These are phyloP conservation scores for Ichthyophthirius multifiliis DNA, from an alignment of 169 alveolate species.

Conservation along the genomic window DNA sequence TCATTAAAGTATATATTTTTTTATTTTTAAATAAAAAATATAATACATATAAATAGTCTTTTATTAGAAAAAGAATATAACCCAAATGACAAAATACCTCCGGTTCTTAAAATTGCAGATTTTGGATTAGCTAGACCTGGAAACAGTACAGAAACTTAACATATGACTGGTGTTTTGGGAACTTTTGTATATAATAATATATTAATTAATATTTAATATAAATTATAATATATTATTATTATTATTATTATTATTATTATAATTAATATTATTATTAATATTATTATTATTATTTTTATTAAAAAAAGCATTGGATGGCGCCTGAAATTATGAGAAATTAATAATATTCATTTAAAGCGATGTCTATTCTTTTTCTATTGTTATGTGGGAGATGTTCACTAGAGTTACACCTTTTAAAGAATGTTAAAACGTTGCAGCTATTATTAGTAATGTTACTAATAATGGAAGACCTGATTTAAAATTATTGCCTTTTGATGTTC, in stretches of 20 bases:
- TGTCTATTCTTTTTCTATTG: slow-evolving; percentile 76
- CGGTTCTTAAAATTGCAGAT: slow-evolving; percentile 62
- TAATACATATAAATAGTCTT: slow-evolving; percentile 14
- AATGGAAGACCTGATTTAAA: slow-evolving; percentile 60
- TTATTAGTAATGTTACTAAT: slow-evolving; percentile 45
- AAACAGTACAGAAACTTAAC: slow-evolving; percentile 18
- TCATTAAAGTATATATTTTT: slow-evolving; percentile 42
- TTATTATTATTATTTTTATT: background rate
- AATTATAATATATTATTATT: no score
- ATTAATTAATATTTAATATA: no score
- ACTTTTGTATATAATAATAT: slow-evolving; percentile 63
- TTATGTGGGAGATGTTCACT: slow-evolving; percentile 70
- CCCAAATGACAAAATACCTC: slow-evolving; percentile 13
- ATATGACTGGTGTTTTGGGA: slow-evolving; percentile 76
- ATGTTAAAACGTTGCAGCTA: slow-evolving; percentile 29
- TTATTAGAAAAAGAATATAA: slow-evolving; percentile 44
- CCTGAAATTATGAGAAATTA: slow-evolving; percentile 77
- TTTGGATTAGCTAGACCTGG: slow-evolving; percentile 74
- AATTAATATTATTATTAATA: background rate
- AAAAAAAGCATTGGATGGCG: slow-evolving; percentile 85
- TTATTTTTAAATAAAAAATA: background rate
- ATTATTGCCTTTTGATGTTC: slow-evolving; percentile 27
- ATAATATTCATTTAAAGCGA: slow-evolving; percentile 78
- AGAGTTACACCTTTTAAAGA: slow-evolving; percentile 73
- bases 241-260: background rate